phyloP scores from a whole-genome alignment of 805 yeast species.

The Saccharomycopsis vini region DNA sequence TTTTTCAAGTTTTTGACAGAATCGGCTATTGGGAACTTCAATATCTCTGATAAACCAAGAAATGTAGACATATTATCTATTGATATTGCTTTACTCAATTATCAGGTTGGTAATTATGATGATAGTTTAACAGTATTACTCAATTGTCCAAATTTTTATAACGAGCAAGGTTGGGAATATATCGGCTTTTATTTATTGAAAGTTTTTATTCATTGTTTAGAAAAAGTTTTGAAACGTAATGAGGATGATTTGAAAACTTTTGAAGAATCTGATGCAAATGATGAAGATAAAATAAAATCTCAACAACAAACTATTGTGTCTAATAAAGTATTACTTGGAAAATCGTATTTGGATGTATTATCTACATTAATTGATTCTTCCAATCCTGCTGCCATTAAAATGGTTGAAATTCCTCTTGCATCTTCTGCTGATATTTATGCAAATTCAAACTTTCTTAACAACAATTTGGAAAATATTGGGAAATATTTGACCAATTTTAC shows the following conservation, averaged over 20 bases:
- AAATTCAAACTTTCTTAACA: conserved; percentile 18
- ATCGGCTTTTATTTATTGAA: conserved; percentile 61
- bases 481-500: conserved; percentile 22
- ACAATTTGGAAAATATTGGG: conserved; percentile 14
- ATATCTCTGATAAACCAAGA: conserved; percentile 45
- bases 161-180: conserved; percentile 62
- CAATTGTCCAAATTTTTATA: conserved; percentile 61
- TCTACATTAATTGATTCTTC: conserved; percentile 25
- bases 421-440: neutral
- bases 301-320: conserved; percentile 1
- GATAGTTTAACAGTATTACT: conserved; percentile 56
- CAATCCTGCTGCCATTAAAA: conserved; percentile 9
- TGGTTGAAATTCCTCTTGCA: conserved; percentile 11
- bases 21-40: conserved; percentile 43
- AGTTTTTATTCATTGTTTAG: conserved; percentile 61
- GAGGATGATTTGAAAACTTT: conserved; percentile 10
- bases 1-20: conserved; percentile 48
- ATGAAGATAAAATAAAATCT: conserved; percentile 19
- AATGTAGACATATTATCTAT: conserved; percentile 66
- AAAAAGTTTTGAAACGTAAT: conserved; percentile 28
- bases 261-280: conserved; percentile 3
- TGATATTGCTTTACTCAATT: conserved; percentile 68
- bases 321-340: conserved; percentile 25
- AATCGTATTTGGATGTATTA: conserved; percentile 34
- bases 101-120: conserved; percentile 45